Base-by-base conservation (phyloP, 805 yeast genomes). In the Zygotorulaspora chibaensis region DNA sequence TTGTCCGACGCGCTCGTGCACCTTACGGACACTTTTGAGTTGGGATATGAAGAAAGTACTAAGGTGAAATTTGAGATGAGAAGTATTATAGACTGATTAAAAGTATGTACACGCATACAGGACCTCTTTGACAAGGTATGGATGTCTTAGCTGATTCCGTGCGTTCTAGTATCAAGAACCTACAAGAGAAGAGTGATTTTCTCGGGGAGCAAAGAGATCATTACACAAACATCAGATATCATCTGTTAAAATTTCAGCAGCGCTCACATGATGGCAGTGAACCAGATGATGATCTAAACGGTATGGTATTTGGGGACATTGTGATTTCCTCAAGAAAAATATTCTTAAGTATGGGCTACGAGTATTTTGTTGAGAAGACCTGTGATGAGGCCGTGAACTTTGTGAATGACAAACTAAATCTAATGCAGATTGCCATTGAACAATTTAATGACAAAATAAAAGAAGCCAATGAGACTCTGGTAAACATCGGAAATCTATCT, bases 361-460 rank as follows among this genome's bases (percentile, higher is more conserved):
- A 66, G 23, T 63, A 61, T 37, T 66, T 53, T 46, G 53, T 65
- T 12, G 63, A 63, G 40, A 63, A 59, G 36, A 43, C 48, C 2
- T 43, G 35, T 20, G 53, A 47, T 3, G 65, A 63, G 36, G 56
- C 57, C 10, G 35, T 58, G 10, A 48, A 40, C 3, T 63, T 59
- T 51, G 52, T 61, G 15, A 46, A 57, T 15, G 57, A 55, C 27
- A 56, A 62, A 46, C 40, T 61, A 16, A 33, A 26, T 10, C 43
- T 63, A 6, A 61, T 75, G 17, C 58, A 60, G 2, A 62, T 62
- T n/a, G 74, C 77, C 1, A 64, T 75, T 2, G 53, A 50, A 8
- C 74, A 74, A 45, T 70, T 77, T 40, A 58, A 63, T 6, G 40
- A 25, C 1, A 72, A 71, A 44, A 64, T 76, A 3, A 51, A 60